Percentiles rank a stretch among this genome's conserved stretches.
These are phyloP conservation scores for Jatropha curcas DNA, from an alignment of 345 rosid genomes.

Conservation along the genomic window DNA sequence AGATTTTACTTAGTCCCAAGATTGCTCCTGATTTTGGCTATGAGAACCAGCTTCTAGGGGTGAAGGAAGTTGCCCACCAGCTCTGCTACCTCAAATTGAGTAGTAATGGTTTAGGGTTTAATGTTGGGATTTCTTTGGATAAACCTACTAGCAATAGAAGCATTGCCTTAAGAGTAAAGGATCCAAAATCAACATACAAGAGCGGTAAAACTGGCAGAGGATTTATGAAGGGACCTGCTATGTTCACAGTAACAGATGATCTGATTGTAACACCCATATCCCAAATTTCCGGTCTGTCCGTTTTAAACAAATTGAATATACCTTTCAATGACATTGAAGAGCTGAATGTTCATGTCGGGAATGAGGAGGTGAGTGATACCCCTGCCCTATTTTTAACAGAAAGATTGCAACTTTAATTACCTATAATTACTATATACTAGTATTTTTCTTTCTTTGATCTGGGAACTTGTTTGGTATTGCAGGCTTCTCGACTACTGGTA, in stretches of 20 bases:
- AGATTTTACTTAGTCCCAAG: conserved; percentile 24
- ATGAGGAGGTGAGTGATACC: conserved; percentile 19
- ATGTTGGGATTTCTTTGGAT: too few species aligned
- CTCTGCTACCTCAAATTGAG: too few species aligned
- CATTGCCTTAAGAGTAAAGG: not conserved
- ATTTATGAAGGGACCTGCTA: conserved; percentile 4
- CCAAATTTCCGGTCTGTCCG: not conserved
- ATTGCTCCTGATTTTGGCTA: conserved; percentile 17
- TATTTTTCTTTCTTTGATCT: too few species aligned
- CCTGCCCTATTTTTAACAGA: too few species aligned
- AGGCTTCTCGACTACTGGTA: conserved; percentile 17
- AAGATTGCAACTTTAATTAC: too few species aligned
- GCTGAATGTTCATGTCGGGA: conserved; percentile 5
- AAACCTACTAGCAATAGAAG: too few species aligned
- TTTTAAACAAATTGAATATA: conserved; percentile 15
- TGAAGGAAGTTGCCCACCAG: conserved; percentile 14
- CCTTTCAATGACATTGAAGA: conserved; percentile 17
- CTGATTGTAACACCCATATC: conserved; percentile 19
- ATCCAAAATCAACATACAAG: not conserved
- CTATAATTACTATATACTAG: too few species aligned
- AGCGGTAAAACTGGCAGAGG: not conserved
- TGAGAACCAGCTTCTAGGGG: conserved; percentile 1
- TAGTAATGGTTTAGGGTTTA: too few species aligned
- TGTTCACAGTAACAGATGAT: conserved; percentile 21
- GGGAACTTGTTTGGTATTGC: not conserved